Evolutionary conservation across 495 filamentous ascomycete species (phyloP).

Genomic region (Sabuloglossum arenarium): DNA sequence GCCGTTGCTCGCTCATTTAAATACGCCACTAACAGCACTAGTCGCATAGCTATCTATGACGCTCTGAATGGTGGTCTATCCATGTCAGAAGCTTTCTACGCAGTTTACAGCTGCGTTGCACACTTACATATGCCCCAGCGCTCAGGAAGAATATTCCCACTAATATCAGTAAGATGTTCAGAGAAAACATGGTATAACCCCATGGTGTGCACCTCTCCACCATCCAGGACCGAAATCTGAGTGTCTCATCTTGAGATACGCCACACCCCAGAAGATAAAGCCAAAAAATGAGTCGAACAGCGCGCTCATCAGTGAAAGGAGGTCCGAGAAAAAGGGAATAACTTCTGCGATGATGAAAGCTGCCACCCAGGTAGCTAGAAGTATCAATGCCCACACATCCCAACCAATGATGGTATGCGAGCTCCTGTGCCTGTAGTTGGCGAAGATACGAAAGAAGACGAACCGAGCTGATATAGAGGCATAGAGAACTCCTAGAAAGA

Average conservation of each 20-base stretch:
- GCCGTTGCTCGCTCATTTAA: conserved; percentile 40
- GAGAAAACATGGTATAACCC: conserved; percentile 35
- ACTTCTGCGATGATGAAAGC: conserved; percentile 77
- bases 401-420: conserved; percentile 68
- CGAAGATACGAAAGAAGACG: conserved; percentile 68
- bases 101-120: background rate
- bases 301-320: conserved; percentile 70
- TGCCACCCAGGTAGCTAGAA: conserved; percentile 49
- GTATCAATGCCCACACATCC: conserved; percentile 52
- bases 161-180: conserved; percentile 50
- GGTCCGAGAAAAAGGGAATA: conserved; percentile 67
- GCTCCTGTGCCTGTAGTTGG: conserved; percentile 51
- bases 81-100: conserved; percentile 25
- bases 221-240: conserved; percentile 43
- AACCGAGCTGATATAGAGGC: conserved; percentile 75
- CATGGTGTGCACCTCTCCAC: conserved; percentile 29
- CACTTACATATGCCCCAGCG: conserved; percentile 58
- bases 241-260: conserved; percentile 62
- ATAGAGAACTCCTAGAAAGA: conserved; percentile 76
- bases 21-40: conserved; percentile 33
- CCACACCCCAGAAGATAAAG: conserved; percentile 85
- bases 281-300: conserved; percentile 87
- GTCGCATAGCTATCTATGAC: conserved; percentile 38
- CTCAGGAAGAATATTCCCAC: conserved; percentile 57
- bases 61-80: too few relatives aligned